Base-by-base conservation (phyloP, 495 filamentous ascomycete genomes). In the Letharia columbiana region DNA sequence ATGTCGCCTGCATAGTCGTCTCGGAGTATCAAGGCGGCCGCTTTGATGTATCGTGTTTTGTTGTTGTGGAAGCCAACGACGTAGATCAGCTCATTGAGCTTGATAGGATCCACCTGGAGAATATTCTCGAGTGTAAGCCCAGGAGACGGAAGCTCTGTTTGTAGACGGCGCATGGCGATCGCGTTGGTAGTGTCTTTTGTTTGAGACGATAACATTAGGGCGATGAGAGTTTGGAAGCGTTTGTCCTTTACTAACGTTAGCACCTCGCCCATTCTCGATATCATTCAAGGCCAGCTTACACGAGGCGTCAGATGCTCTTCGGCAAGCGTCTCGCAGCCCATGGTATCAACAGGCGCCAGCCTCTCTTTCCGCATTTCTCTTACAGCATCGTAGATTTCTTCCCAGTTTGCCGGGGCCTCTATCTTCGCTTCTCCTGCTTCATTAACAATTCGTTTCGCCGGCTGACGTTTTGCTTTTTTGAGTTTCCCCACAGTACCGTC, bases 171-270 rank as follows among this genome's bases (percentile, higher is more conserved):
- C 87, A 98, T 96, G 13, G 91, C 92, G 17, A 86, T 84, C 0
- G 93, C 90, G 23, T 88, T 98, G 54, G 92, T 89, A 0, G 93
- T 96, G 76, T 98, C 94, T 73, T 96, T 97, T 4, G 94, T 98
- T 73, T 98, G 94, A 17, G 86, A 89, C 7, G 89, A 93, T n/a
- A 99, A 85, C 95, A 99, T 98, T 62, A 99, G 79, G 4, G 93
- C 86, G 39, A 95, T 84, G 39, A 99, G 82, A 5, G 91, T 98
- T 66, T 99, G 94, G 73, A 95, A 96, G 3, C 95, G 85, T 67
- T 84, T 85, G 73, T 93, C 90, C 67, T 80, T 74, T 39, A 58
- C 13, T 33, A 57, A 23, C 28, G n/a, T 66, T 20, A 68, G 60
- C 41, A 23, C 50, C 47, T 42, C 15, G 18, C 15, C 33, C 33